Percentiles rank a stretch among this genome's conserved stretches.
These are phyloP conservation scores for Pichia sp. DNA, from an alignment of 1,139 yeast genomes.

Conservation along the genomic window DNA sequence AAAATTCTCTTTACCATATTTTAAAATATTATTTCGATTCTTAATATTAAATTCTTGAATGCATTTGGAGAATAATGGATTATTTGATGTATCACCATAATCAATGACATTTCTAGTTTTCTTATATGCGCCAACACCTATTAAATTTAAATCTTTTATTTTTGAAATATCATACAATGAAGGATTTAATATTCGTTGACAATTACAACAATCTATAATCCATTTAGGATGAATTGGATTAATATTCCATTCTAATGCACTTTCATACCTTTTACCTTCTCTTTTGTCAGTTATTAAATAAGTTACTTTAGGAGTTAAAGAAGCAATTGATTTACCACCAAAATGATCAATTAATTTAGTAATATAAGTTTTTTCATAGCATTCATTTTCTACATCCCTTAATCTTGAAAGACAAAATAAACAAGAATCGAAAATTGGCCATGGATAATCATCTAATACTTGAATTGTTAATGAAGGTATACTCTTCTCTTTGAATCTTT, in stretches of 20 bases:
- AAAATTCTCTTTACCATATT: not conserved
- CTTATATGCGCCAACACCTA: conserved; percentile 45
- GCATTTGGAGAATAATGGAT: conserved; percentile 6
- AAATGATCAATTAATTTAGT: conserved; percentile 37
- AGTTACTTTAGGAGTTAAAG: conserved; percentile 46
- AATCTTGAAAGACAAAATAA: conserved; percentile 27
- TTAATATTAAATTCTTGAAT: not conserved
- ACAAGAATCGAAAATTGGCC: conserved; percentile 25
- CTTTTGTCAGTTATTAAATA: conserved; percentile 50
- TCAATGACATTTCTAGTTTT: conserved; percentile 18
- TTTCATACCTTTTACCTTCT: conserved; percentile 55
- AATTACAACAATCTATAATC: conserved; percentile 55
- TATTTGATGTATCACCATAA: conserved; percentile 8
- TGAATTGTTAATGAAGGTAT: conserved; percentile 27
- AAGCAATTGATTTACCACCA: conserved; percentile 58
- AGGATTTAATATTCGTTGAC: conserved; percentile 55
- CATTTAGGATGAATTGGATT: conserved; percentile 73
- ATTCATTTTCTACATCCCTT: conserved; percentile 14
- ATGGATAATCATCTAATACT: conserved; percentile 19
- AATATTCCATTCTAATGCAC: conserved; percentile 62
- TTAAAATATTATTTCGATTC: no score
- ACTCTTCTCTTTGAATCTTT: conserved; percentile 7
- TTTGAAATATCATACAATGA: conserved; percentile 40
- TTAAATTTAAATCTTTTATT: conserved; percentile 17
- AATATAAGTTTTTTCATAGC: conserved; percentile 31